Percentiles rank a stretch among this genome's conserved stretches.
phyloP scores from a whole-genome alignment of 345 rosid species.

The Salix arbutifolia region DNA sequence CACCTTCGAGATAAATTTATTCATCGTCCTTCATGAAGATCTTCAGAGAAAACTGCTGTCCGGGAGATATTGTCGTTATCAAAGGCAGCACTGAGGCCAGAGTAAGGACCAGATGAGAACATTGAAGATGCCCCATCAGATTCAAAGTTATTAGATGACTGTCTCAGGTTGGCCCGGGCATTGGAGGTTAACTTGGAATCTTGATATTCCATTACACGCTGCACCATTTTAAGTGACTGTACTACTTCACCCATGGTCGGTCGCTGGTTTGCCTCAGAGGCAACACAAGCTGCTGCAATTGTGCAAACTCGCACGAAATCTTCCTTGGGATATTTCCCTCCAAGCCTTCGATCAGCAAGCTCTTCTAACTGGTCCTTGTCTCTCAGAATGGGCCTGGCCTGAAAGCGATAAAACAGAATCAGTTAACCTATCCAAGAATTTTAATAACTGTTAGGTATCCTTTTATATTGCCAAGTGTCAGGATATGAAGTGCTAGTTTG shows the following conservation, averaged over 20 bases:
- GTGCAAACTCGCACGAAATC: conserved; percentile 92
- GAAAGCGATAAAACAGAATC: conserved; percentile 25
- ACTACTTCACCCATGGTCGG: conserved; percentile 99
- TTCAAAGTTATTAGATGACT: conserved; percentile 82
- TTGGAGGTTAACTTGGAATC: conserved; percentile 47
- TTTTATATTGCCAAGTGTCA: background rate
- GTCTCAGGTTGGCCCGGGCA: conserved; percentile 63
- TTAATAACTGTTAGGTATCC: background rate
- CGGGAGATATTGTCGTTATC: conserved; percentile 75
- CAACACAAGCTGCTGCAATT: conserved; percentile 95
- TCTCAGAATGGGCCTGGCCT: conserved; percentile 95
- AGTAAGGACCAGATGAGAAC: conserved; percentile 95
- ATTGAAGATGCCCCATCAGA: conserved; percentile 94
- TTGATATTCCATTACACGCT: conserved; percentile 70
- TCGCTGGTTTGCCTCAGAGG: conserved; percentile 90
- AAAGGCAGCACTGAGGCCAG: conserved; percentile 70
- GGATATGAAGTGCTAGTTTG: background rate
- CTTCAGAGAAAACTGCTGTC: conserved; percentile 82
- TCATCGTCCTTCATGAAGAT: conserved; percentile 95
- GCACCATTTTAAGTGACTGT: conserved; percentile 99
- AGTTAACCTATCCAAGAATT: background rate
- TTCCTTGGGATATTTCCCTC: conserved; percentile 83
- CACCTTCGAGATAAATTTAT: background rate
- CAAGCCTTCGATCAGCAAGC: conserved; percentile 74
- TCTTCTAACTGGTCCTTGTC: conserved; percentile 91